Evolutionary conservation across 2,329 filamentous ascomycete species (phyloP).

Genomic region (Exophiala oligosperma): DNA sequence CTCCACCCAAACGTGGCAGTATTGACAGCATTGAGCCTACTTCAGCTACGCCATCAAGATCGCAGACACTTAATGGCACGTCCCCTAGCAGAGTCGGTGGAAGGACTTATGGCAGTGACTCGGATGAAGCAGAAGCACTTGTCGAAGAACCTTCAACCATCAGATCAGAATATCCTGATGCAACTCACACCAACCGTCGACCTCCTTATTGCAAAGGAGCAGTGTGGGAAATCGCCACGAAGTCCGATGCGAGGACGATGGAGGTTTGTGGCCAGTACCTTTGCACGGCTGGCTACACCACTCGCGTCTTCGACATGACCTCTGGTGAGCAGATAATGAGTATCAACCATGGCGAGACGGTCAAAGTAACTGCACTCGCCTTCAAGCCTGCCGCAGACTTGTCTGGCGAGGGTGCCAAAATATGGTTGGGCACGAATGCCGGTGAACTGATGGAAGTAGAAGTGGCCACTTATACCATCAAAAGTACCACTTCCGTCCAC

Average conservation of each 20-base stretch:
- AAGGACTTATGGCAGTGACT: conserved; percentile 42
- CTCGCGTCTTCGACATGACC: conserved; percentile 80
- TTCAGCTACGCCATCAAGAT: conserved; percentile 6
- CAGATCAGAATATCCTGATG: conserved; percentile 74
- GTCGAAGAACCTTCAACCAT: conserved; percentile 53
- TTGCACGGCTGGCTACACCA: conserved; percentile 83
- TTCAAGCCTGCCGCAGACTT: conserved; percentile 82
- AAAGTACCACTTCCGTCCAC: conserved; percentile 71
- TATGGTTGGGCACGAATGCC: conserved; percentile 88
- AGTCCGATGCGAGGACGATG: conserved; percentile 82
- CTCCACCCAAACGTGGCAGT: conserved; percentile 35
- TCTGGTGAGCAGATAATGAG: conserved; percentile 82
- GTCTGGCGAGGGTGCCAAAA: conserved; percentile 73
- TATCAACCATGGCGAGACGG: conserved; percentile 78
- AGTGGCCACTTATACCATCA: conserved; percentile 69
- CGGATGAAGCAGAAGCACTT: conserved; percentile 49
- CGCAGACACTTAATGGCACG: conserved; percentile 16
- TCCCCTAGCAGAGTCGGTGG: conserved; percentile 9
- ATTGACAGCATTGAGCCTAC: conserved; percentile 15
- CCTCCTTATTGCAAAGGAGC: conserved; percentile 74
- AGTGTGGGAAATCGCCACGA: conserved; percentile 74
- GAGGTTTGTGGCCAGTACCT: conserved; percentile 86
- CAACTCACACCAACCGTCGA: conserved; percentile 78
- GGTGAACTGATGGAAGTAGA: conserved; percentile 92
- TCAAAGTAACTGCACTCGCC: conserved; percentile 75